Conservation (phyloP, 2,329 filamentous ascomycete genomes). For the Westerdykella ornata region DNA sequence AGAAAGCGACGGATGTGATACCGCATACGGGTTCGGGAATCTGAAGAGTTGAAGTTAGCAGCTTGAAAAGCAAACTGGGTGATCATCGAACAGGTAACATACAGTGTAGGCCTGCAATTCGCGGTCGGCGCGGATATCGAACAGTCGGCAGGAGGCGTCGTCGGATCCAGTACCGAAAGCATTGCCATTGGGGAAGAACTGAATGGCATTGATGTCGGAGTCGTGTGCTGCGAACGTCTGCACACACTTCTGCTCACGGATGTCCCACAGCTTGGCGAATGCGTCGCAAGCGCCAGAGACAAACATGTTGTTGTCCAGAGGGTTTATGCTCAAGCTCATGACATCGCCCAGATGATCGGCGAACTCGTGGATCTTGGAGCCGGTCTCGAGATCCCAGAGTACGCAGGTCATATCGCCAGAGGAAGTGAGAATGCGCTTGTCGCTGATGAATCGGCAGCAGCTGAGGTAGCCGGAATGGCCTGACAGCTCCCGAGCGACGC, state of each 20-base stretch:
- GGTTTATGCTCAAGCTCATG: conserved; percentile 99
- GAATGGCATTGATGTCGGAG: conserved; percentile 98
- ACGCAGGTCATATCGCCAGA: conserved; percentile 99
- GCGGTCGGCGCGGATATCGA: conserved; percentile 93
- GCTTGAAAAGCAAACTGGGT: conserved; percentile 7
- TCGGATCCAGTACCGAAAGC: conserved; percentile 97
- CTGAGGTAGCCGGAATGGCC: conserved; percentile 96
- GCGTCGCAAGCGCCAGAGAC: conserved; percentile 98
- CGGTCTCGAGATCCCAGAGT: conserved; percentile 99
- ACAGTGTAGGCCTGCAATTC: conserved; percentile 64
- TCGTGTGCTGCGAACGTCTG: conserved; percentile 98
- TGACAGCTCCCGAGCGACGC: conserved; percentile 89
- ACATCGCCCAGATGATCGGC: conserved; percentile 97
- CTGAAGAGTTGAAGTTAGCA: conserved; percentile 46
- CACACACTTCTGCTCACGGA: conserved; percentile 93
- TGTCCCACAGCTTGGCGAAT: conserved; percentile 98
- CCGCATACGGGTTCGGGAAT: conserved; percentile 96
- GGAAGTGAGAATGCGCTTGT: conserved; percentile 93
- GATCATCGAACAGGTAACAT: conserved; percentile 25
- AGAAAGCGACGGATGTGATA: conserved; percentile 96
- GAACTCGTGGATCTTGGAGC: conserved; percentile 94
- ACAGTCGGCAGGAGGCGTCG: conserved; percentile 92
- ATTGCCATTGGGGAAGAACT: conserved; percentile 98
- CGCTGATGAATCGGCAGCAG: conserved; percentile 98
- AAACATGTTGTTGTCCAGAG: conserved; percentile 97